A percentile compares a stretch with the other conserved stretches of the same genome.
Conservation (phyloP, 2,329 filamentous ascomycete genomes). For the Fusarium redolens region DNA sequence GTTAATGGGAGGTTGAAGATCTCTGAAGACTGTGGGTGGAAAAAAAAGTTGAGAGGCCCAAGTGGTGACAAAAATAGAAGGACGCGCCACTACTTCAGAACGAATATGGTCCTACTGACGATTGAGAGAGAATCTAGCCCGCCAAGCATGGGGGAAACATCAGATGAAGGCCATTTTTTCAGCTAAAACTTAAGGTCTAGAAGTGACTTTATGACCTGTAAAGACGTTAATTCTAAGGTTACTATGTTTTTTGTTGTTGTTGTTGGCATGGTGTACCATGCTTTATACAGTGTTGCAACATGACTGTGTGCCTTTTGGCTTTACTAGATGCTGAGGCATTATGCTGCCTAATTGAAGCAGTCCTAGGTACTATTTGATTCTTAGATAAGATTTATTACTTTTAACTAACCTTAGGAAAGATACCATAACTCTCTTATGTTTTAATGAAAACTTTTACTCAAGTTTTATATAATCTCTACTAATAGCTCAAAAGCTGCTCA, state of each 20-base stretch:
- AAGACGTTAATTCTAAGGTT: too few relatives aligned
- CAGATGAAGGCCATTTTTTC: too few relatives aligned
- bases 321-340: not conserved
- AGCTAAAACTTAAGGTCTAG: too few relatives aligned
- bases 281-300: not conserved
- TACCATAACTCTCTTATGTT: accelerated
- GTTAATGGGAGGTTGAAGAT: not conserved
- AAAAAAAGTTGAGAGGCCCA: not conserved
- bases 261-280: too few relatives aligned
- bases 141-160: not conserved
- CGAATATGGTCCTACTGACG: not conserved
- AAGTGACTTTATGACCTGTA: too few relatives aligned
- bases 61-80: slow-evolving; percentile 5
- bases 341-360: not conserved
- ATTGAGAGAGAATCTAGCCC: too few relatives aligned
- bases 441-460: too few relatives aligned
- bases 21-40: too few relatives aligned
- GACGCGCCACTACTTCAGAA: not conserved
- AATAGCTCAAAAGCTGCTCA: not conserved
- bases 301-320: not conserved
- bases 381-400: accelerated
- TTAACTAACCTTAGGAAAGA: accelerated
- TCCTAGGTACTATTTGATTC: too few relatives aligned
- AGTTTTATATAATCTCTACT: not conserved
- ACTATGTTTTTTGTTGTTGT: too few relatives aligned